Evolutionary conservation across 768 basidiomycete genomes (phyloP).

Genomic region (Pleurotus ostreatus): DNA sequence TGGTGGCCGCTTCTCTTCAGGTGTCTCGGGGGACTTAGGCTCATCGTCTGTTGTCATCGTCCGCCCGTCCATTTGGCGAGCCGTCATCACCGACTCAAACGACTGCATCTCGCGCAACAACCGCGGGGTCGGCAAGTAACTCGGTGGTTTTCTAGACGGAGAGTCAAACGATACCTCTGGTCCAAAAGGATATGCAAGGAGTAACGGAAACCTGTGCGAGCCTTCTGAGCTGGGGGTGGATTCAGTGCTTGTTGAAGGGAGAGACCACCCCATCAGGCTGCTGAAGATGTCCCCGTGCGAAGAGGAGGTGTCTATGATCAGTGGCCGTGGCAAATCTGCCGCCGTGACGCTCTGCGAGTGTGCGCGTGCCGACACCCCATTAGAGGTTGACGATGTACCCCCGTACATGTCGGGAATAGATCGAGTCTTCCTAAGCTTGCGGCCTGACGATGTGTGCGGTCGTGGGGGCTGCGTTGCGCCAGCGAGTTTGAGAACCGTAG

Average conservation of each 20-base stretch:
- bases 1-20: constrained; percentile 19
- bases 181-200: constrained; percentile 60
- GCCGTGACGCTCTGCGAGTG: constrained; percentile 81
- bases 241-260: constrained; percentile 28
- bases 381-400: constrained; percentile 20
- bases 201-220: constrained; percentile 19
- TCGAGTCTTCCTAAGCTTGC: constrained; percentile 67
- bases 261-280: constrained; percentile 59
- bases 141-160: constrained; percentile 41
- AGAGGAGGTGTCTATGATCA: constrained; percentile 20
- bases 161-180: constrained; percentile 57
- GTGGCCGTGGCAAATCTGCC: constrained; percentile 52
- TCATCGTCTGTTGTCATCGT: constrained; percentile 6
- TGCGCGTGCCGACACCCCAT: constrained; percentile 44
- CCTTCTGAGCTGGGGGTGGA: constrained; percentile 1
- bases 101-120: constrained; percentile 82
- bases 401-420: constrained; percentile 64
- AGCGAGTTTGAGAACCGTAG: constrained; percentile 44
- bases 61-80: constrained; percentile 44
- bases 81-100: constrained; percentile 80
- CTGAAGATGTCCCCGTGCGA: constrained; percentile 52
- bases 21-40: not conserved
- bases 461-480: constrained; percentile 24
- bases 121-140: constrained; percentile 43
- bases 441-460: constrained; percentile 22